A percentile compares a stretch with the other conserved stretches of the same genome.
Evolutionary conservation across 2,329 filamentous ascomycete species (phyloP).

Genomic region (Phyllosticta citrichinensis): DNA sequence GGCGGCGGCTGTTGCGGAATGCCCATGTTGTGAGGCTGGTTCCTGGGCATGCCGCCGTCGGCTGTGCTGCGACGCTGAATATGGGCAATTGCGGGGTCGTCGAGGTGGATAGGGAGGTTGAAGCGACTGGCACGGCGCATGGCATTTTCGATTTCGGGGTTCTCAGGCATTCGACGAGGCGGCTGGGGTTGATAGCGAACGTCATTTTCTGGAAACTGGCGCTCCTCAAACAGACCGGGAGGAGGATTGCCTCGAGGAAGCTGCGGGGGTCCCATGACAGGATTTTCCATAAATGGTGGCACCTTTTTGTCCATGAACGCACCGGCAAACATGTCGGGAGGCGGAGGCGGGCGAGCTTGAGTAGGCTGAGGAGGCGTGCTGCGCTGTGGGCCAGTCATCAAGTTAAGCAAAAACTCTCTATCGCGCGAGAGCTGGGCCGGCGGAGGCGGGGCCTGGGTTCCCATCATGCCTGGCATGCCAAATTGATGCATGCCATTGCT

Average conservation of each 20-base stretch:
- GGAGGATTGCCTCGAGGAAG: conserved; percentile 29
- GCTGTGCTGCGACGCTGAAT: conserved; percentile 28
- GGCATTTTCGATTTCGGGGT: conserved; percentile 22
- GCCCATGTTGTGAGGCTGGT: conserved; percentile 31
- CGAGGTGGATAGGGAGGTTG: conserved; percentile 18
- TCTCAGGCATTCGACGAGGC: conserved; percentile 22
- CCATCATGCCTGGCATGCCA: background rate
- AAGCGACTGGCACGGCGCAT: conserved; percentile 16
- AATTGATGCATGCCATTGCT: conserved; percentile 3
- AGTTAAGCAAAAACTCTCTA: conserved; percentile 73
- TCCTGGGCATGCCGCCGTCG: conserved; percentile 19
- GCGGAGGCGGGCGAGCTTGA: conserved; percentile 9
- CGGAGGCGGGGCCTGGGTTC: background rate
- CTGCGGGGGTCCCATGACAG: background rate
- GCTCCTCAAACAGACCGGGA: conserved; percentile 28
- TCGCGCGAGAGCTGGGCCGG: conserved; percentile 45
- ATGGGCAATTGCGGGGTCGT: conserved; percentile 22
- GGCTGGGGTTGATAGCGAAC: conserved; percentile 5
- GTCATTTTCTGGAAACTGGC: conserved; percentile 9
- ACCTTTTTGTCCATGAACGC: conserved; percentile 25
- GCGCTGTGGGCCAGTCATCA: conserved; percentile 49
- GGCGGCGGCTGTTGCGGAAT: conserved; percentile 30
- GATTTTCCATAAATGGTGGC: conserved; percentile 23
- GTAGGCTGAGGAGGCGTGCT: conserved; percentile 26
- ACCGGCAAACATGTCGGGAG: conserved; percentile 17